Evolutionary conservation across 257 asterid species (phyloP), one percentile per base, ranked within the genome.

Genomic region (Gentiana dahurica): DNA sequence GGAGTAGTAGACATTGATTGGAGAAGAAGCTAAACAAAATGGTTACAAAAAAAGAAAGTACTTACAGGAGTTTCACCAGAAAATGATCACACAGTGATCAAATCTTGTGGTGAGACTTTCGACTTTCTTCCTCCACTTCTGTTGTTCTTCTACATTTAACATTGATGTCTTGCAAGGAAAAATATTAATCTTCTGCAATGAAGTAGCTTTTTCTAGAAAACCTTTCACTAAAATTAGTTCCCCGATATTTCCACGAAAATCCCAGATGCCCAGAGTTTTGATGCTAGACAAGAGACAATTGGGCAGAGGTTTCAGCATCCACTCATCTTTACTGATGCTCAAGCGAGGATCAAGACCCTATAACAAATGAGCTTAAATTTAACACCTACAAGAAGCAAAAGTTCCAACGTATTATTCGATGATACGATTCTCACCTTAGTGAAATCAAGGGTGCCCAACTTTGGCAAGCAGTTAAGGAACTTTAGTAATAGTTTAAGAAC

Each of bases 141-240:
- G 57, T 71, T 54, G 71, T 61, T 62, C 68, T 57, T 59, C 53
- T 39, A 53, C 51, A 5, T 67, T 69, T 46, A 6, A 47, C 4
- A 58, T 61, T n/a, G 60, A 66, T 43, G 47, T 59, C 57, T 38
- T 58, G 41, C 71, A 69, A 59, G 73, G 67, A 53, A 61, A 66
- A 33, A 80, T 45, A 53, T 64, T 72, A 72, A 80, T 68, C 54
- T 63, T 64, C 79, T 74, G 73, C 75, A 80, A 71, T 35, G 53
- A 56, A 36, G 41, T 2, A 38, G 81, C 79, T 55, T 41, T 50
- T 49, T 71, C 54, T 61, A 76, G 70, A 10, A 80, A 71, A 67
- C 59, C 58, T 61, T 59, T 62, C 59, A 80, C 60, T 49, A 80
- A 68, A 52, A 55, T 51, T 34, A 80, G 64, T 72, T 80, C 87